Conservation (phyloP, 2,329 filamentous ascomycete species). For the Ascochyta rabiei region DNA sequence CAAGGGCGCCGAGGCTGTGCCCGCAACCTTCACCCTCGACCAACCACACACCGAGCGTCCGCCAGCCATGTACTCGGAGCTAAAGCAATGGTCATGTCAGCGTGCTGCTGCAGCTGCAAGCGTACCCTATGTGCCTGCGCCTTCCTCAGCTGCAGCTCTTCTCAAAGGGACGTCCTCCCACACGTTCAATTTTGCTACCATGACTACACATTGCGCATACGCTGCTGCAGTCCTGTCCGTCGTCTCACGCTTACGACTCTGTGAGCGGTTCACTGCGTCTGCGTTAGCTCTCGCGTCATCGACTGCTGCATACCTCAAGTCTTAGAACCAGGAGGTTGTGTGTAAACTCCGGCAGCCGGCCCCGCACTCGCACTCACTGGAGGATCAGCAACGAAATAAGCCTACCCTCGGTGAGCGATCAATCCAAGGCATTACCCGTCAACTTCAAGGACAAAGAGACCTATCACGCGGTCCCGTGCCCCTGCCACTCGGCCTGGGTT, state of each 20-base stretch:
- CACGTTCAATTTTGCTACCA: conserved; percentile 11
- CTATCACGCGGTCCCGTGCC: conserved; percentile 16
- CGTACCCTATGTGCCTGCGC: conserved; percentile 25
- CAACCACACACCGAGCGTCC: conserved; percentile 29
- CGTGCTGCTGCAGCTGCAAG: conserved; percentile 26
- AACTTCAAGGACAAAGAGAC: conserved; percentile 9
- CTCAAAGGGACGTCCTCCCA: conserved; percentile 14
- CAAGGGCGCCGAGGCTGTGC: conserved; percentile 30
- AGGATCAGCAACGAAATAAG: conserved; percentile 27
- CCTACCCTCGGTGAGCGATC: conserved; percentile 15
- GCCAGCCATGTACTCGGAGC: conserved; percentile 19
- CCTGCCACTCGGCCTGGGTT: conserved; percentile 17
- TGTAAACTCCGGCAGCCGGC: conserved; percentile 35
- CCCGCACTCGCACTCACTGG: conserved; percentile 36
- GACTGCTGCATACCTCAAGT: conserved; percentile 10
- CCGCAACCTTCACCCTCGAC: conserved; percentile 19
- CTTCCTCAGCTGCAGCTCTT: conserved; percentile 23
- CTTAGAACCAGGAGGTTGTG: conserved; percentile 23
- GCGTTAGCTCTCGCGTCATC: conserved; percentile 27
- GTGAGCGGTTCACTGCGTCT: conserved; percentile 1
- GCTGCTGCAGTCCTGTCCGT: conserved; percentile 5
- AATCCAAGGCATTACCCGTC: conserved; percentile 5
- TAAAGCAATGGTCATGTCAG: conserved; percentile 26
- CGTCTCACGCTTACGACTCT: background rate
- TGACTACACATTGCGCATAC: background rate